Evolutionary conservation across 495 filamentous ascomycete genomes (phyloP).

Genomic region (Pseudevernia furfuracea): DNA sequence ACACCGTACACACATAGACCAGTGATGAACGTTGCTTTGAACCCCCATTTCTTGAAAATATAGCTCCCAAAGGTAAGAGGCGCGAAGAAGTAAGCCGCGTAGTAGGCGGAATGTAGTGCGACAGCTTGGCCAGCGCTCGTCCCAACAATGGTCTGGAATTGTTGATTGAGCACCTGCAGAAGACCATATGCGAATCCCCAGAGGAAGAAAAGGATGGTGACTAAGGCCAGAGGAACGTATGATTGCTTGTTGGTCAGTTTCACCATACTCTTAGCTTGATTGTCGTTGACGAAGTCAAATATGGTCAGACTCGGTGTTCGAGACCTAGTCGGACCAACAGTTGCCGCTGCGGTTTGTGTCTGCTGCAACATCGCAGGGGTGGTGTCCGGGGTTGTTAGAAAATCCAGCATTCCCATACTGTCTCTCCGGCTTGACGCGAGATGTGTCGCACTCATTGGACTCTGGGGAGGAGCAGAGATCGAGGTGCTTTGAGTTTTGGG

Average conservation of each 20-base stretch:
- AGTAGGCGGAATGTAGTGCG: constrained; percentile 59
- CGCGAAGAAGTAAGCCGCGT: constrained; percentile 51
- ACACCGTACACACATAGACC: constrained; percentile 58
- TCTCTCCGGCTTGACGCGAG: constrained; percentile 26
- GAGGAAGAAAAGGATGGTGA: constrained; percentile 74
- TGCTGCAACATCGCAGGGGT: constrained; percentile 13
- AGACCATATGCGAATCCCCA: constrained; percentile 86
- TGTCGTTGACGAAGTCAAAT: constrained; percentile 83
- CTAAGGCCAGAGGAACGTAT: constrained; percentile 49
- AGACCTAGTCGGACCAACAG: constrained; percentile 16
- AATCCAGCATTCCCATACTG: constrained; percentile 49
- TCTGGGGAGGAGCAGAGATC: constrained; percentile 11
- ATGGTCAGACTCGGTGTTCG: constrained; percentile 38
- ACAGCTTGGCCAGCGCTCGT: constrained; percentile 44
- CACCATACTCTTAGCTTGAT: constrained; percentile 68
- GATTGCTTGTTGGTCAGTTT: constrained; percentile 51
- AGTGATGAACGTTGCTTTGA: constrained; percentile 58
- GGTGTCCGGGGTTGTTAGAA: constrained; percentile 49
- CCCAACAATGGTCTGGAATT: constrained; percentile 44
- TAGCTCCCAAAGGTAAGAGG: constrained; percentile 52
- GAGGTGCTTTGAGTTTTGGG: constrained; percentile 9
- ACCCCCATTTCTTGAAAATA: constrained; percentile 56
- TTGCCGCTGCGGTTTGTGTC: constrained; percentile 17
- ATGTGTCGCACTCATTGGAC: constrained; percentile 12
- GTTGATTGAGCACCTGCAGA: constrained; percentile 62